A percentile compares a stretch with the other conserved stretches of the same genome.
Evolutionary conservation across 108 stramenopile genomes (phyloP).

Genomic region (Craspedostauros australis): DNA sequence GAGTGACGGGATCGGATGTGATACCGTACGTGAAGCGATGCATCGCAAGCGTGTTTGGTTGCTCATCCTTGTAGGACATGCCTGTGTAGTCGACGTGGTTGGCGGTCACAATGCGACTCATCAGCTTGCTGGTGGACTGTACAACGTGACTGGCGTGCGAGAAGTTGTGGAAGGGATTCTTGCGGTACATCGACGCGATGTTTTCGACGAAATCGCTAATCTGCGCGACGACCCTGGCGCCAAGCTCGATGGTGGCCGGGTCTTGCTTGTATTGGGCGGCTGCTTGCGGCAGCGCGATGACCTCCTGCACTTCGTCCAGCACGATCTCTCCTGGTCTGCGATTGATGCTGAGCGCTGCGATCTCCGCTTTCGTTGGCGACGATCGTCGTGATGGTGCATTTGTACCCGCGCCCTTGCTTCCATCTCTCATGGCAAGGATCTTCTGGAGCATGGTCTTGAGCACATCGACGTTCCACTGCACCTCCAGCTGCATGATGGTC

Average conservation of each 20-base stretch:
- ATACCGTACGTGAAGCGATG: slow-evolving; percentile 42
- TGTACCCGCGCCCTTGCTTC: no score
- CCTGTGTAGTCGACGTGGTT: slow-evolving; percentile 16
- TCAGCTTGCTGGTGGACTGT: slow-evolving; percentile 34
- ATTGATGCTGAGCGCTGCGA: not conserved
- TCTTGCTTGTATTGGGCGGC: slow-evolving; percentile 8
- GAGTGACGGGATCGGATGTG: slow-evolving; percentile 47
- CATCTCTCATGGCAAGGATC: slow-evolving; percentile 7
- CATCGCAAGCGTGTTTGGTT: not conserved
- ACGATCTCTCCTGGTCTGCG: not conserved
- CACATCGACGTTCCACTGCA: slow-evolving; percentile 27
- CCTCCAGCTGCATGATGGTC: slow-evolving; percentile 18
- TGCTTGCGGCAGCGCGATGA: slow-evolving; percentile 17
- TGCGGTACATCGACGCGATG: slow-evolving; percentile 34
- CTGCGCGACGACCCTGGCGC: slow-evolving; percentile 12
- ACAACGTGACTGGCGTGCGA: slow-evolving; percentile 48
- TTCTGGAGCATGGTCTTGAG: slow-evolving; percentile 17
- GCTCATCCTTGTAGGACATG: not conserved
- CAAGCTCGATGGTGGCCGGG: slow-evolving; percentile 2
- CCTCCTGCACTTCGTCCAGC: slow-evolving; percentile 23
- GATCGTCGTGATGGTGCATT: no score
- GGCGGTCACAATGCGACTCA: slow-evolving; percentile 30
- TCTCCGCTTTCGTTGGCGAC: not conserved
- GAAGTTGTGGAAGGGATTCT: slow-evolving; percentile 45
- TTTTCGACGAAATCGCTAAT: slow-evolving; percentile 22